These are phyloP conservation scores for Bacidia gigantensis DNA, from an alignment of 495 filamentous ascomycete genomes.

Conservation along the genomic window DNA sequence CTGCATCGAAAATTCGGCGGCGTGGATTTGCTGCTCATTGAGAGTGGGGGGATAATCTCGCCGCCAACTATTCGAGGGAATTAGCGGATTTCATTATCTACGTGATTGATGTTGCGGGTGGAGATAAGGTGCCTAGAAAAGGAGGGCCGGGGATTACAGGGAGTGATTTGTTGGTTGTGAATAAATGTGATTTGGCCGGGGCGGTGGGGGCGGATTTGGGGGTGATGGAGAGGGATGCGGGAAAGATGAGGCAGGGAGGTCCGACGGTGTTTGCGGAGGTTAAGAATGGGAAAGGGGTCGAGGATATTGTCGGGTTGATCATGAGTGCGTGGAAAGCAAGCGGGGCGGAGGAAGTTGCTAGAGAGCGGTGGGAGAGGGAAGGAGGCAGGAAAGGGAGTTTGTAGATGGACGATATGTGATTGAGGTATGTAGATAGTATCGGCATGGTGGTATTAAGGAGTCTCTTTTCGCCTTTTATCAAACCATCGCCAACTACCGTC, in stretches of 20 bases:
- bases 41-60: slow-evolving; percentile 94
- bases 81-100: slow-evolving; percentile 96
- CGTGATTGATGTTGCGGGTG: slow-evolving; percentile 94
- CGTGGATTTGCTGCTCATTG: slow-evolving; percentile 73
- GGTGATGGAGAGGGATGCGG: slow-evolving; percentile 91
- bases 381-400: slow-evolving; percentile 35
- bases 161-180: slow-evolving; percentile 80
- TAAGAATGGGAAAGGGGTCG: slow-evolving; percentile 73
- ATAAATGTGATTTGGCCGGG: slow-evolving; percentile 92
- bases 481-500: slow-evolving; percentile 13
- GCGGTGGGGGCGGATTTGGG: slow-evolving; percentile 77
- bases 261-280: slow-evolving; percentile 97
- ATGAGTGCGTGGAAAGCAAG: slow-evolving; percentile 83
- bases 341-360: slow-evolving; percentile 50
- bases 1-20: slow-evolving; percentile 56
- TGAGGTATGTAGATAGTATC: too few species aligned
- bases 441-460: too few species aligned
- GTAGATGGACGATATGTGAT: too few species aligned
- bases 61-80: slow-evolving; percentile 89
- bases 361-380: slow-evolving; percentile 36
- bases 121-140: slow-evolving; percentile 92
- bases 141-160: slow-evolving; percentile 95
- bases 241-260: slow-evolving; percentile 90
- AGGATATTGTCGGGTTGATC: slow-evolving; percentile 77
- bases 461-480: slow-evolving; percentile 5